Base-by-base conservation (phyloP, 371 early-diverging fungal species). In the Mucor mucedo region DNA sequence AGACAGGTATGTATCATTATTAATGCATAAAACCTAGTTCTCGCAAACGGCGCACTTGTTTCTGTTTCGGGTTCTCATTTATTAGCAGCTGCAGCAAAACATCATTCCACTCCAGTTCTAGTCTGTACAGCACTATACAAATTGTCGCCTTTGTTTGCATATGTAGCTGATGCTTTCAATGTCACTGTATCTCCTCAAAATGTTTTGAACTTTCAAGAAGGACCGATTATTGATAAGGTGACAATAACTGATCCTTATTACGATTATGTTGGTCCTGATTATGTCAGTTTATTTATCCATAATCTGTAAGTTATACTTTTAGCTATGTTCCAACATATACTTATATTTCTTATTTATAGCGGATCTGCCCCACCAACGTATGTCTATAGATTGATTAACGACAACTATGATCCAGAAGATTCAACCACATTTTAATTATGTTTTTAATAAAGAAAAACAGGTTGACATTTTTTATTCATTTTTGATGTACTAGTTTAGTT, bases 1-100 rank as follows among this genome's bases (percentile, higher is more conserved):
- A 21, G 21, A 21, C 21, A 21, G 21, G 21, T 21, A 21, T 21
- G 21, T 21, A 21, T 21, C 21, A 21, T 21, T 21, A 21, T 21
- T 21, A 21, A 21, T 21, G 50, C 2, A 5, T 33, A 16, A 14
- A 28, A 30, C 21, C 7, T 58, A 61, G 95, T 96, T 14, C 83
- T 95, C 39, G 96, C 95, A 45, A 95, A 97, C 73, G 98, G 98
- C 60, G 97, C 94, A 1, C 67, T 97, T 38, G 89, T 97, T 2
- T 89, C 97, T 29, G 84, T 88, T 8, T 80, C 89, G 40, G 98
- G 98, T 16, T 88, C 91, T 48, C 90, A 91, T 52, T 81, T 89
- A 64, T 76, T 96, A 41, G 96, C 97, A 3, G 87, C 91, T 16
- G 95, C 97, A 9, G 98, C 98, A 2, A 93, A 93, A 56, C 90